A percentile compares a stretch with the other conserved stretches of the same genome.
Evolutionary conservation across 176 grass and related monocot genomes (phyloP).

Genomic region (Phoenix roebelenii): DNA sequence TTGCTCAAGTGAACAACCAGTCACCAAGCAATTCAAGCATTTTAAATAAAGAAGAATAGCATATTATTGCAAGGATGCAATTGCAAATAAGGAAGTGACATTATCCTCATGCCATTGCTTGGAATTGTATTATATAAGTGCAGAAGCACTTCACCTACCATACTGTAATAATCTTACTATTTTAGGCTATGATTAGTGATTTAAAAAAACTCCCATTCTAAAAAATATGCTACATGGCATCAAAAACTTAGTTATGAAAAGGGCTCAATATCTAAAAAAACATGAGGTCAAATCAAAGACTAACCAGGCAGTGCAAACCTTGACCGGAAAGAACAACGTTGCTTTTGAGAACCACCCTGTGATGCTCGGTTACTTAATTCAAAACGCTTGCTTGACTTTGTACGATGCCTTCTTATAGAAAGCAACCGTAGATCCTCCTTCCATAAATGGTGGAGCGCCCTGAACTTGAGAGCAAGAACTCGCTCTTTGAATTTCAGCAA

Average conservation of each 20-base stretch:
- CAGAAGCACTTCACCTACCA: too few species aligned
- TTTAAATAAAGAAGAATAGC: too few species aligned
- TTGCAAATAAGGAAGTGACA: too few species aligned
- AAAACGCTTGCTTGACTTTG: conserved; percentile 60
- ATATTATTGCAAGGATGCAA: too few species aligned
- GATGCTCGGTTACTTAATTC: conserved; percentile 37
- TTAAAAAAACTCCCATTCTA: too few species aligned
- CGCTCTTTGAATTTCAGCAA: conserved; percentile 57
- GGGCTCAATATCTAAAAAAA: background rate
- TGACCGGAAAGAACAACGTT: conserved; percentile 46
- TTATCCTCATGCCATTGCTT: too few species aligned
- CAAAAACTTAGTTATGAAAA: background rate
- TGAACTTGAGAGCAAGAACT: conserved; percentile 76
- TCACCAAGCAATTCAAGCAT: too few species aligned
- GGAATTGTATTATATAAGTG: too few species aligned
- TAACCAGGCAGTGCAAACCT: conserved; percentile 55
- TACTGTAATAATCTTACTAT: too few species aligned
- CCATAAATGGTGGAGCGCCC: conserved; percentile 61
- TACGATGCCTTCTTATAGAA: conserved; percentile 50
- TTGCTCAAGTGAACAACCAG: background rate
- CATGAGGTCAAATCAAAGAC: conserved; percentile 8
- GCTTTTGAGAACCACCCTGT: conserved; percentile 49
- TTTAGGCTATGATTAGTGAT: too few species aligned
- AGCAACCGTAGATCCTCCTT: conserved; percentile 73
- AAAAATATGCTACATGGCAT: too few species aligned